These are phyloP conservation scores for Puccinia brachypodii DNA, from an alignment of 1,284 basidiomycete species.

Conservation along the genomic window DNA sequence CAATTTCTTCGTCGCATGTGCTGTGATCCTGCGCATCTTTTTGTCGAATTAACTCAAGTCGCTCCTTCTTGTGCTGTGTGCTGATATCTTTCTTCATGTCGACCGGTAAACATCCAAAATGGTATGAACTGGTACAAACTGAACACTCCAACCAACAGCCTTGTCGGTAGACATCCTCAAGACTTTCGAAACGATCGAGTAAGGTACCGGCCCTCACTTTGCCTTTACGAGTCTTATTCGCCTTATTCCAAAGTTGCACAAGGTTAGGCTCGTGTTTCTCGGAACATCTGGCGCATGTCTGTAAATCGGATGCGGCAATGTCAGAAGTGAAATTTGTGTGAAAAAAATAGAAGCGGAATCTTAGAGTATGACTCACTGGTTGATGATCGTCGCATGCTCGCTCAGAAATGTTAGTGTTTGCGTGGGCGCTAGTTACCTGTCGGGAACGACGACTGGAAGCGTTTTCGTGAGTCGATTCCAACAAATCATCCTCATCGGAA, in stretches of 20 bases:
- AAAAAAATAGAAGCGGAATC: neutral
- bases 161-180: constrained; percentile 45
- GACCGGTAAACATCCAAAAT: constrained; percentile 45
- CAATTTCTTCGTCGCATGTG: neutral
- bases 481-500: constrained; percentile 15
- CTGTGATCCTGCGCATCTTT: neutral
- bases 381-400: constrained; percentile 38
- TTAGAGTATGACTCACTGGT: neutral
- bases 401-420: constrained; percentile 16
- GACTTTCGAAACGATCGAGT: constrained; percentile 28
- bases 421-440: constrained; percentile 5
- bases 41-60: neutral
- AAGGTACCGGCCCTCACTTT: constrained; percentile 31
- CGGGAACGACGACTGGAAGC: neutral
- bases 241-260: constrained; percentile 21
- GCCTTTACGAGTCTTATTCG: constrained; percentile 26
- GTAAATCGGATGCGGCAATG: neutral
- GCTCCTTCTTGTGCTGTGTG: constrained; percentile 33
- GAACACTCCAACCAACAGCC: constrained; percentile 47
- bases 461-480: neutral
- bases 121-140: constrained; percentile 39
- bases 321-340: neutral
- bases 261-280: constrained; percentile 36
- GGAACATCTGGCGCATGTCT: constrained; percentile 45
- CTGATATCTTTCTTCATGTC: constrained; percentile 46